These are phyloP conservation scores for Trametes maxima DNA, from an alignment of 768 basidiomycete genomes.

Conservation along the genomic window DNA sequence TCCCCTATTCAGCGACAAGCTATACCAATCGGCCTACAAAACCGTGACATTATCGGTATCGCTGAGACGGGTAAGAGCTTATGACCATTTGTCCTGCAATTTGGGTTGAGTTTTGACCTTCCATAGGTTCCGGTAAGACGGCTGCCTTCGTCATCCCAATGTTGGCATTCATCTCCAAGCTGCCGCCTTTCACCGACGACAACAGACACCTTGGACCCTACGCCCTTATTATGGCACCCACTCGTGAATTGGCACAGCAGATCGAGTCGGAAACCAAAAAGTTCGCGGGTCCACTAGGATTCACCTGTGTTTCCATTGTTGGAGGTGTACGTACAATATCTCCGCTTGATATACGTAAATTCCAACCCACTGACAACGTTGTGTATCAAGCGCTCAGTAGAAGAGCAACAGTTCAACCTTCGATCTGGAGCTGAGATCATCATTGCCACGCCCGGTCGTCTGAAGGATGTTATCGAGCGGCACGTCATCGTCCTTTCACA, in stretches of 20 bases:
- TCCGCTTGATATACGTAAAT: conserved; percentile 10
- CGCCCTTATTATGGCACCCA: conserved; percentile 90
- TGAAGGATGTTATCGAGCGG: conserved; percentile 96
- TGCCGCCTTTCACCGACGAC: conserved; percentile 88
- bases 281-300: conserved; percentile 89
- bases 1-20: conserved; percentile 97
- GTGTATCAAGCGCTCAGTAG: conserved; percentile 71
- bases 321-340: conserved; percentile 73
- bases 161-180: conserved; percentile 88
- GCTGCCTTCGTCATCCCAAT: conserved; percentile 99
- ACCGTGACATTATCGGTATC: conserved; percentile 96
- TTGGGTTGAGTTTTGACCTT: not conserved
- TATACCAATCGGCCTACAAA: conserved; percentile 97
- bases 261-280: conserved; percentile 92
- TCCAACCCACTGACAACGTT: conserved; percentile 15
- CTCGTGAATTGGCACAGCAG: conserved; percentile 98
- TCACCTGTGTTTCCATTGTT: conserved; percentile 95
- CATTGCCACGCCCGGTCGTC: conserved; percentile 97
- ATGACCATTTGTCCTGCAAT: conserved; percentile 1
- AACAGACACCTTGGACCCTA: conserved; percentile 94
- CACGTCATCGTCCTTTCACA: conserved; percentile 95
- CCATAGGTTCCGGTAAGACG: conserved; percentile 93
- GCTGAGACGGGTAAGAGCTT: conserved; percentile 85
- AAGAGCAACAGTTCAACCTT: conserved; percentile 97
- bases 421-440: conserved; percentile 99